Percentiles rank a stretch among this genome's conserved stretches.
phyloP scores from a whole-genome alignment of 208 protist genomes.

The Leishmania major region DNA sequence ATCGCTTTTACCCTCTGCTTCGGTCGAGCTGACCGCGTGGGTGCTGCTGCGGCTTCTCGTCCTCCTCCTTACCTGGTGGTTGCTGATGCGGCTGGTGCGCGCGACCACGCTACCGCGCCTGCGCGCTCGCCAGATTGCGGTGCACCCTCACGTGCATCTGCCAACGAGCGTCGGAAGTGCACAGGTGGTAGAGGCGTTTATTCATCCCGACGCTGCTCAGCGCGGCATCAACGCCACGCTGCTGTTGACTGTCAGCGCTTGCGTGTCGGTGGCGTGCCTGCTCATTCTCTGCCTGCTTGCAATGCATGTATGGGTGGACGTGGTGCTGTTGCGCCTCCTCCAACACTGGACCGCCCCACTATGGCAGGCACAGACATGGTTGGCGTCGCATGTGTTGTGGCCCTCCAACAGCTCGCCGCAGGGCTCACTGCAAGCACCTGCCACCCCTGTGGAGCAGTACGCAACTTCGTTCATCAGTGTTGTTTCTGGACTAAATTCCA shows the following conservation, averaged over 20 bases:
- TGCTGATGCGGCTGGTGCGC: conserved; percentile 7
- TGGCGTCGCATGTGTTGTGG: neutral
- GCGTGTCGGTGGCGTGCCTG: neutral
- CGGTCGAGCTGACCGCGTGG: conserved; percentile 2
- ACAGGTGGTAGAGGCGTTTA: neutral
- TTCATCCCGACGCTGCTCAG: neutral
- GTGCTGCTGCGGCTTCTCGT: conserved; percentile 4
- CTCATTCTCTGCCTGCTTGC: conserved; percentile 20
- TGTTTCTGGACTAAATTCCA: neutral
- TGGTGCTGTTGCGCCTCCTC: conserved; percentile 12
- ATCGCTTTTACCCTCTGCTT: conserved; percentile 3
- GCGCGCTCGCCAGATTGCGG: conserved; percentile 6
- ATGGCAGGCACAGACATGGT: conserved; percentile 3
- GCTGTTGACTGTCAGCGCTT: conserved; percentile 13
- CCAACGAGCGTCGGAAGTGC: neutral
- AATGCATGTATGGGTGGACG: conserved; percentile 20
- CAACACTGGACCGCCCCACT: neutral
- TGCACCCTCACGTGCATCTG: neutral
- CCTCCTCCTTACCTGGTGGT: conserved; percentile 2
- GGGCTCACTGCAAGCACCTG: neutral
- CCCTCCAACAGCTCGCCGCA: neutral
- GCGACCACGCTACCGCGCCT: conserved; percentile 2
- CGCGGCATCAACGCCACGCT: conserved; percentile 11
- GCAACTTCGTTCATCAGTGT: neutral
- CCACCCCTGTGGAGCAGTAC: neutral